Percentiles rank a stretch among this genome's conserved stretches.
Conservation (phyloP, 345 rosid species). For the Salix caprea region DNA sequence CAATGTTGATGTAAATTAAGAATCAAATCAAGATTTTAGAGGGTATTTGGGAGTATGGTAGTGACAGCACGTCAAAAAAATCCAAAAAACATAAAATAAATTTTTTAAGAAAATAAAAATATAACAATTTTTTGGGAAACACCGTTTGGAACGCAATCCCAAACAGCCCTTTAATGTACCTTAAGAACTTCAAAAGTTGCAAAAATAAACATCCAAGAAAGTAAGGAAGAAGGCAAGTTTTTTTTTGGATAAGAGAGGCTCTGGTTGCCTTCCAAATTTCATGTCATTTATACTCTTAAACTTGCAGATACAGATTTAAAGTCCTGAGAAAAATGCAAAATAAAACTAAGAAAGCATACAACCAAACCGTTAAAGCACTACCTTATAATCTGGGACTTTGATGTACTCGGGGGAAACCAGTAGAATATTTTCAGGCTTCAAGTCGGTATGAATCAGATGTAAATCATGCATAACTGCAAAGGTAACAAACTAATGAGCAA, state of each 20-base stretch:
- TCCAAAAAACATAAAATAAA: no score
- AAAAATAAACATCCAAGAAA: background rate
- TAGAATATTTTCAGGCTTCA: conserved; percentile 85
- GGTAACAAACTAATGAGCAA: conserved; percentile 5
- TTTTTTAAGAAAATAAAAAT: no score
- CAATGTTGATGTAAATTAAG: background rate
- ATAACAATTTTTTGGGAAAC: no score
- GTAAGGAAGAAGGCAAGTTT: background rate
- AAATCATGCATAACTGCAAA: conserved; percentile 77
- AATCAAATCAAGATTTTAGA: background rate
- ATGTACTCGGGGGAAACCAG: conserved; percentile 68
- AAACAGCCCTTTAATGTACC: background rate
- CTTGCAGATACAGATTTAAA: background rate
- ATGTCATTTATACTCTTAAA: background rate
- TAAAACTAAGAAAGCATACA: background rate
- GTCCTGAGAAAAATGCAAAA: background rate
- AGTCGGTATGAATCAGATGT: conserved; percentile 68
- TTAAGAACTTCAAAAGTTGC: background rate
- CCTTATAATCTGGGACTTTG: conserved; percentile 76
- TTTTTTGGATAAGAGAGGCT: background rate
- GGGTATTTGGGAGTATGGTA: no score
- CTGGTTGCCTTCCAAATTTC: background rate
- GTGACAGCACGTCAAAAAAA: no score
- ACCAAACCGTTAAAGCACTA: conserved; percentile 13
- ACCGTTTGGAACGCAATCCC: no score